A percentile compares a stretch with the other conserved stretches of the same genome.
phyloP scores from a whole-genome alignment of 2,329 filamentous ascomycete genomes.

The Colletotrichum neosansevieriae region DNA sequence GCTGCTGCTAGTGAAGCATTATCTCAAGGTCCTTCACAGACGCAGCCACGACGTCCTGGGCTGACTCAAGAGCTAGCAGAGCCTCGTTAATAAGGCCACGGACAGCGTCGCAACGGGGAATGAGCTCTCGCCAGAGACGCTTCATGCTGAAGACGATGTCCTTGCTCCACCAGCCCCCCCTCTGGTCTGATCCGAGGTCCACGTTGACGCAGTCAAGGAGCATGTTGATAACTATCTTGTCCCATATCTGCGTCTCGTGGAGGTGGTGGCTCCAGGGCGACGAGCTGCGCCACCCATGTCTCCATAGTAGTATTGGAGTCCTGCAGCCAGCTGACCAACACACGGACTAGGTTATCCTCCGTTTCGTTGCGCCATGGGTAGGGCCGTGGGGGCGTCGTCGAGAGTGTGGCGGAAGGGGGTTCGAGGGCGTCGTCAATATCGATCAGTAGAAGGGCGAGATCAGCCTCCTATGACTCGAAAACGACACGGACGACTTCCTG shows the following conservation, averaged over 20 bases:
- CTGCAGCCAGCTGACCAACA: not conserved
- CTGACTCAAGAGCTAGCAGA: not conserved
- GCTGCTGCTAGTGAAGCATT: not conserved
- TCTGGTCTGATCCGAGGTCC: not conserved
- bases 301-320: not conserved
- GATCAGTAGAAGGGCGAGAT: not conserved
- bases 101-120: not conserved
- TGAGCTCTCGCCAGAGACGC: not conserved
- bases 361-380: not conserved
- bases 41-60: not conserved
- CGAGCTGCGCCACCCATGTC: not conserved
- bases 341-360: not conserved
- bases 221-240: not conserved
- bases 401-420: not conserved
- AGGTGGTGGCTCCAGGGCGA: not conserved
- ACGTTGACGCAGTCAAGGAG: not conserved
- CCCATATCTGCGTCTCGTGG: not conserved
- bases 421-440: not conserved
- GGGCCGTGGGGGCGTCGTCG: not conserved
- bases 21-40: not conserved
- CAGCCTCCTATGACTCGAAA: not conserved
- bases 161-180: not conserved
- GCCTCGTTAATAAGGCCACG: not conserved
- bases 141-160: not conserved
- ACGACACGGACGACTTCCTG: not conserved